Percentiles rank a stretch among this genome's conserved stretches.
Conservation (phyloP, 1,139 yeast genomes). For the Blastobotrys malaysiensis region DNA sequence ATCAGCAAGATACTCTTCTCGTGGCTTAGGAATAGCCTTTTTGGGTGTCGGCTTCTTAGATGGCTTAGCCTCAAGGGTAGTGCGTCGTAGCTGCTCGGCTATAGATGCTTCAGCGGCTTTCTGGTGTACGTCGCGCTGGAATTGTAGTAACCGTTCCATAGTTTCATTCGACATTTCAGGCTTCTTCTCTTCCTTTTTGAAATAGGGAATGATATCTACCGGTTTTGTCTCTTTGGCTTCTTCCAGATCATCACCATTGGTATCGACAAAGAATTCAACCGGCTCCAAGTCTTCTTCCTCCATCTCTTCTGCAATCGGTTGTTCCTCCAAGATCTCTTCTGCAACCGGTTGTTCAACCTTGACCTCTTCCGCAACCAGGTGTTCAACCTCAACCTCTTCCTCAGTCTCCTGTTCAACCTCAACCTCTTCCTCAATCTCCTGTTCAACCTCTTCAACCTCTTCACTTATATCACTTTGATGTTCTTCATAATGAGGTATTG, state of each 20-base stretch:
- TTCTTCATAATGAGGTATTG: conserved; percentile 8
- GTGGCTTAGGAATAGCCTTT: neutral
- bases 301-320: neutral
- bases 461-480: conserved; percentile 12
- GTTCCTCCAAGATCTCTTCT: too few species aligned
- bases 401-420: neutral
- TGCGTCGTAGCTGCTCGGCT: neutral
- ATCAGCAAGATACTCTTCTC: neutral
- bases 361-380: too few species aligned
- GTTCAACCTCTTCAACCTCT: conserved; percentile 7
- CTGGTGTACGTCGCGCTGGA: neutral
- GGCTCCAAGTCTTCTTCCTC: neutral
- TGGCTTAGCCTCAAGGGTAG: neutral
- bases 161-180: neutral
- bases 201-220: neutral
- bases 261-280: neutral
- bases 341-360: too few species aligned
- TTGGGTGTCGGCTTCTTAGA: neutral
- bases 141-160: neutral
- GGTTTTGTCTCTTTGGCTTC: neutral
- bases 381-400: neutral
- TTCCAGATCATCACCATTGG: neutral
- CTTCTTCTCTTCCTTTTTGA: neutral
- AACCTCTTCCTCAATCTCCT: conserved; percentile 4
- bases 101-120: neutral